These are phyloP conservation scores for Mucor circinelloides DNA, from an alignment of 371 early-diverging fungal species.

Conservation along the genomic window DNA sequence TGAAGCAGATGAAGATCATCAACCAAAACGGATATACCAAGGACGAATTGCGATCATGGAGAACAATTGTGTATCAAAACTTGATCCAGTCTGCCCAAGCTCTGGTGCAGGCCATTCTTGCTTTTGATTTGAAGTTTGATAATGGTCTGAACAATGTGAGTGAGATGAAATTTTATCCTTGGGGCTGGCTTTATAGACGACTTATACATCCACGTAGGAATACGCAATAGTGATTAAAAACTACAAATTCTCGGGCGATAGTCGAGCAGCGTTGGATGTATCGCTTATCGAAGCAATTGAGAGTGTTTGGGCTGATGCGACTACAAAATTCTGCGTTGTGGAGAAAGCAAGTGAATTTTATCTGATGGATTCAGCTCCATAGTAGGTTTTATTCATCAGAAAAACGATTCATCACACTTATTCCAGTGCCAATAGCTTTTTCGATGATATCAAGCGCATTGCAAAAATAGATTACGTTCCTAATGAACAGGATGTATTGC, in stretches of 20 bases:
- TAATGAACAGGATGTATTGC: conserved; percentile 74
- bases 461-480: conserved; percentile 66
- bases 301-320: conserved; percentile 69
- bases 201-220: not conserved
- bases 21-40: conserved; percentile 85
- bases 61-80: conserved; percentile 78
- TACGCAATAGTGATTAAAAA: not conserved
- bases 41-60: conserved; percentile 77
- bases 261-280: conserved; percentile 19
- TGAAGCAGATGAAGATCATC: conserved; percentile 94
- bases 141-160: not conserved
- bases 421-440: conserved; percentile 46
- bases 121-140: conserved; percentile 35
- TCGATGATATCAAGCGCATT: conserved; percentile 60
- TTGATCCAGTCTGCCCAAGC: conserved; percentile 73
- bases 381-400: conserved; percentile 46
- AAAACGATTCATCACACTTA: not conserved
- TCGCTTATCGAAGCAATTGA: conserved; percentile 60
- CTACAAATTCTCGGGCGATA: conserved; percentile 8
- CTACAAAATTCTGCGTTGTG: conserved; percentile 55
- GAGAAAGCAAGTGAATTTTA: conserved; percentile 72
- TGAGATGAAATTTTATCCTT: not conserved
- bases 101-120: conserved; percentile 60
- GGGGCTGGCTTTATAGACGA: not conserved
- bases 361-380: conserved; percentile 82